Percentiles rank a stretch among this genome's conserved stretches.
Evolutionary conservation across 768 basidiomycete species (phyloP).

Genomic region (Plicaturopsis crispa): DNA sequence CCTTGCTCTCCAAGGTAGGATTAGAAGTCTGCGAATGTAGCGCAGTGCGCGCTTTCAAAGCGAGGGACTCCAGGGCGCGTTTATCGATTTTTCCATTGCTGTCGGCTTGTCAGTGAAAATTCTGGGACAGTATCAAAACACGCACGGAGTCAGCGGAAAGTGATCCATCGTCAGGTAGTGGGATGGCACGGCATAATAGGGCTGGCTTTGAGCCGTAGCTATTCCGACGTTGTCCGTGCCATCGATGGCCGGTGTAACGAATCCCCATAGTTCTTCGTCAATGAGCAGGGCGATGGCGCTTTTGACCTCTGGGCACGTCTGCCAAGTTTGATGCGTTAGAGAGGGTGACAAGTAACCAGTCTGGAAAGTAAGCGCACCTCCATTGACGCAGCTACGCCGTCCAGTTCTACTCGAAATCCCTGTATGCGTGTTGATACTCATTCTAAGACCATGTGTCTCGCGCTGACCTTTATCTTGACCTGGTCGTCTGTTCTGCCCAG

Average conservation of each 20-base stretch:
- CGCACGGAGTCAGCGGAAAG: slow-evolving; percentile 48
- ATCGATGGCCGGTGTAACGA: slow-evolving; percentile 33
- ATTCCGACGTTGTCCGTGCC: slow-evolving; percentile 30
- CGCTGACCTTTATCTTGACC: slow-evolving; percentile 49
- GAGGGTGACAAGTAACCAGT: slow-evolving; percentile 4
- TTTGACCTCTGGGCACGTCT: slow-evolving; percentile 35
- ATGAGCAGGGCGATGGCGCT: slow-evolving; percentile 45
- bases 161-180: slow-evolving; percentile 32
- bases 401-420: slow-evolving; percentile 60
- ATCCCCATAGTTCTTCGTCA: slow-evolving; percentile 48
- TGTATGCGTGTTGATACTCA: slow-evolving; percentile 12
- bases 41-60: slow-evolving; percentile 14
- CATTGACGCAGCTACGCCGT: slow-evolving; percentile 55
- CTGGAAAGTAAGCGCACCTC: slow-evolving; percentile 27
- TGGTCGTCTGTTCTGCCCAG: slow-evolving; percentile 57
- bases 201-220: slow-evolving; percentile 43
- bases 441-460: background rate
- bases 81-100: slow-evolving; percentile 49
- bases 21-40: slow-evolving; percentile 6
- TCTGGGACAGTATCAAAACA: no score
- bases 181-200: slow-evolving; percentile 53
- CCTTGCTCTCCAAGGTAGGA: no score
- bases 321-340: background rate
- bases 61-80: slow-evolving; percentile 32
- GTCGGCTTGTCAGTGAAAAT: no score